Conservation (phyloP, 371 early-diverging fungal species). For the Apophysomyces variabilis region DNA sequence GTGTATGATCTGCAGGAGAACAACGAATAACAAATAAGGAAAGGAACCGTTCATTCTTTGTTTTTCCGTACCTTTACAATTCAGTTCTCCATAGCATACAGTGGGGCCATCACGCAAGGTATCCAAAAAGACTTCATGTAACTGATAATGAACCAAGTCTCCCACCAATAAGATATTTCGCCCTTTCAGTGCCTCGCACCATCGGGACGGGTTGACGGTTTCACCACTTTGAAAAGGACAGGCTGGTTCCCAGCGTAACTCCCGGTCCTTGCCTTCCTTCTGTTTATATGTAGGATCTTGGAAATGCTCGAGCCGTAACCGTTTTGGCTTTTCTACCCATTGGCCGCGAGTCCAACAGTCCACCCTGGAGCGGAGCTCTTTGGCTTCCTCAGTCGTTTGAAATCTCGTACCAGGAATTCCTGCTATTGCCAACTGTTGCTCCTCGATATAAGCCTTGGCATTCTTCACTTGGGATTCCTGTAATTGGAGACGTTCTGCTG, state of each 20-base stretch:
- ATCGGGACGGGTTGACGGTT: constrained; percentile 10
- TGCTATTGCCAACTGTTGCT: background rate
- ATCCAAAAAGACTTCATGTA: constrained; percentile 59
- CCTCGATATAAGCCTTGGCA: background rate
- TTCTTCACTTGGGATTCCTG: background rate
- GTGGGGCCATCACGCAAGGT: constrained; percentile 52
- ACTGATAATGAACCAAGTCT: constrained; percentile 60
- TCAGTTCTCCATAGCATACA: constrained; percentile 60
- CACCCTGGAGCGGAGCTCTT: constrained; percentile 11
- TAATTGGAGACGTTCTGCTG: background rate
- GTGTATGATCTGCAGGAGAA: constrained; percentile 44
- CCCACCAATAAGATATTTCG: constrained; percentile 56
- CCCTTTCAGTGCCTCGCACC: constrained; percentile 43
- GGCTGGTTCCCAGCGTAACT: background rate
- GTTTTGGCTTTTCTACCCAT: constrained; percentile 14
- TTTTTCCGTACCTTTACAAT: constrained; percentile 52
- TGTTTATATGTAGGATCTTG: constrained; percentile 46
- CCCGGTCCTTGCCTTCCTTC: constrained; percentile 20
- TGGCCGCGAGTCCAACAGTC: constrained; percentile 28
- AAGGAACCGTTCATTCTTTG: background rate
- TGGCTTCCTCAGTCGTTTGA: constrained; percentile 8
- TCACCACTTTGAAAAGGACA: background rate
- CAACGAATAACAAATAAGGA: background rate
- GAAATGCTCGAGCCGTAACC: constrained; percentile 25
- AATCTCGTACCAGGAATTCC: constrained; percentile 24